These are phyloP conservation scores for Ophiostoma ulmi DNA, from an alignment of 2,329 filamentous ascomycete genomes.

Conservation along the genomic window DNA sequence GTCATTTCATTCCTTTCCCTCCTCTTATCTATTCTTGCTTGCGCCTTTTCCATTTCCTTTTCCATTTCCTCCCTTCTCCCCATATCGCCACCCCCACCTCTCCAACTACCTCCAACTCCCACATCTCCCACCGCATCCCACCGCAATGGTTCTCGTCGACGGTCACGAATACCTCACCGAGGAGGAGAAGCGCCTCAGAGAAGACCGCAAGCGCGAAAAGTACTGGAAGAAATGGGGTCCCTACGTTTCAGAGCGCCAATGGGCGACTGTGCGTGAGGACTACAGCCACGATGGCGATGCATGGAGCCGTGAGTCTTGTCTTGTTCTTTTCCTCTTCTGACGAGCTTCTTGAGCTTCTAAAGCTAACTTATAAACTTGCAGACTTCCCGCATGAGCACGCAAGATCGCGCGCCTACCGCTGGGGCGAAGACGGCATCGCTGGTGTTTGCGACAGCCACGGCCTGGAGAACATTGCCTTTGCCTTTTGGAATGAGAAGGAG, in stretches of 20 bases:
- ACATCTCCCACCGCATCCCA: neutral
- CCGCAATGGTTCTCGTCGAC: constrained; percentile 80
- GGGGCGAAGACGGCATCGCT: constrained; percentile 96
- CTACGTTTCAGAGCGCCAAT: constrained; percentile 89
- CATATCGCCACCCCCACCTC: neutral
- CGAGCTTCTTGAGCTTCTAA: neutral
- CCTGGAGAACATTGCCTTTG: constrained; percentile 85
- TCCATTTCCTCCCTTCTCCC: neutral
- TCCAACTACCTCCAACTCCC: neutral
- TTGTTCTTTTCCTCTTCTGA: constrained; percentile 12
- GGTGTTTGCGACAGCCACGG: constrained; percentile 90
- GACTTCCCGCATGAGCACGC: constrained; percentile 94
- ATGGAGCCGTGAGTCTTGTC: constrained; percentile 72
- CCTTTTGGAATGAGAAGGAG: constrained; percentile 98
- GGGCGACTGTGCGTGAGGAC: constrained; percentile 79
- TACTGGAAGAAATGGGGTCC: constrained; percentile 99
- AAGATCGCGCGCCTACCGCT: constrained; percentile 80
- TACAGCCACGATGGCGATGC: constrained; percentile 87
- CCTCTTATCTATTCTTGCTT: neutral
- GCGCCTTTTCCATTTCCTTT: neutral
- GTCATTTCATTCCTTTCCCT: neutral
- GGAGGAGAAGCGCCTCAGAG: constrained; percentile 83
- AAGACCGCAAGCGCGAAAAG: constrained; percentile 74
- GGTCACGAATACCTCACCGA: constrained; percentile 80
- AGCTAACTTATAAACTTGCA: constrained; percentile 35